Base-by-base conservation (phyloP, 2,329 filamentous ascomycete species). In the Phialemoniopsis sp. region DNA sequence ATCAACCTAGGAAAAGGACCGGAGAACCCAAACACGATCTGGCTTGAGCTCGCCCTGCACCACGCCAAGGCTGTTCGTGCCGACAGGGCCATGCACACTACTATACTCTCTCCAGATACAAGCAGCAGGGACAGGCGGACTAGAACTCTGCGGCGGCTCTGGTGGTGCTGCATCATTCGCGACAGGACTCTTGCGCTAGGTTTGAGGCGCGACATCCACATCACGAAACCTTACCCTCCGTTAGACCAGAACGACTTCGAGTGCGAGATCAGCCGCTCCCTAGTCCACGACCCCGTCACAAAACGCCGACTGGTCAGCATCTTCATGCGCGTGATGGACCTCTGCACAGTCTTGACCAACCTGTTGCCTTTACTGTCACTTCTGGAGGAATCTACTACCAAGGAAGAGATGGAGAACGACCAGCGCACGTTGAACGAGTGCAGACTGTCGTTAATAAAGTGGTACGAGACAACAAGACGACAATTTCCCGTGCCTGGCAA, bases 271-370 rank as follows among this genome's bases (percentile, higher is more conserved):
- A 52, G 59, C 29, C 46, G 53, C n/a, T 73, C 69, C 1, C 56
- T 55, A 16, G 68, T 73, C 2, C 72, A 73, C 35, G 58, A 64
- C 21, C 45, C 60, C 2, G 61, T 61, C n/a, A 67, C 63, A 0
- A 74, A 74, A 51, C 54, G 56, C 13, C 55, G 57, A 16, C 54
- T 74, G 1, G 58, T 67, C 7, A 59, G 63, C 39, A 63, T 72
- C n/a, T 50, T 72, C 13, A 59, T 65, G 29, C 63, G 68, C 39
- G 56, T 73, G 8, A 64, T 69, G 13, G 59, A 68, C 36, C 56
- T 73, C 5, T 68, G 63, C 37, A 62, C 67, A 3, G 54, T 68
- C 8, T 50, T 74, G 37, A 72, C 68, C 65, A 10, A 26, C 10
- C 21, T 26, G 21, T 10, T 26, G 10, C 21, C 21, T 26, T 10